Conservation (phyloP, 2,329 filamentous ascomycete genomes). For the Aspergillus sp. region DNA sequence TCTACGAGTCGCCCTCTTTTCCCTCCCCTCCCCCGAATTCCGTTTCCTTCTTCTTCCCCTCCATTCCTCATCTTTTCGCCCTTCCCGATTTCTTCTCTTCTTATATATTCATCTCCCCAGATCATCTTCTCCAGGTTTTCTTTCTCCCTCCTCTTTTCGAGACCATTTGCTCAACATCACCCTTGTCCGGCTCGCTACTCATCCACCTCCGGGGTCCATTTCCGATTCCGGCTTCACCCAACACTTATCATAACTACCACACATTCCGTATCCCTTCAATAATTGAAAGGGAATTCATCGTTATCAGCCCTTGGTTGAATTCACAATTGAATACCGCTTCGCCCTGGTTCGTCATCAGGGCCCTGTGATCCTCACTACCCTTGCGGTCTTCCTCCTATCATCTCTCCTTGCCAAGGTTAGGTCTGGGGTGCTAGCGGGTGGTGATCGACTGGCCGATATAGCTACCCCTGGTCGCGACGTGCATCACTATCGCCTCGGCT, state of each 20-base stretch:
- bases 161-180: constrained; percentile 21
- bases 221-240: constrained; percentile 8
- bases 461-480: constrained; percentile 27
- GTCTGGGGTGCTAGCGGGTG: constrained; percentile 25
- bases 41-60: constrained; percentile 29
- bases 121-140: constrained; percentile 32
- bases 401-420: constrained; percentile 17
- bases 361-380: constrained; percentile 15
- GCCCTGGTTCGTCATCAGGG: constrained; percentile 6
- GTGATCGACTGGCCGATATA: constrained; percentile 33
- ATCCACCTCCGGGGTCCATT: constrained; percentile 6
- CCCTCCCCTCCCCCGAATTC: constrained; percentile 29
- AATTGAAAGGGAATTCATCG: constrained; percentile 12
- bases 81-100: constrained; percentile 30
- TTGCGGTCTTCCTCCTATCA: constrained; percentile 18
- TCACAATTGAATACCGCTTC: neutral
- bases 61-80: constrained; percentile 22
- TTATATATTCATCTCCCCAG: constrained; percentile 31
- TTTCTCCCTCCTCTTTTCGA: constrained; percentile 21
- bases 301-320: constrained; percentile 3
- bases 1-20: constrained; percentile 22
- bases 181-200: constrained; percentile 12
- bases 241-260: constrained; percentile 8
- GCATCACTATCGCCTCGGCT: constrained; percentile 25
- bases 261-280: constrained; percentile 9